Evolutionary conservation across 345 rosid species (phyloP), one percentile per base, ranked within the genome.

Genomic region (Salix viminalis): DNA sequence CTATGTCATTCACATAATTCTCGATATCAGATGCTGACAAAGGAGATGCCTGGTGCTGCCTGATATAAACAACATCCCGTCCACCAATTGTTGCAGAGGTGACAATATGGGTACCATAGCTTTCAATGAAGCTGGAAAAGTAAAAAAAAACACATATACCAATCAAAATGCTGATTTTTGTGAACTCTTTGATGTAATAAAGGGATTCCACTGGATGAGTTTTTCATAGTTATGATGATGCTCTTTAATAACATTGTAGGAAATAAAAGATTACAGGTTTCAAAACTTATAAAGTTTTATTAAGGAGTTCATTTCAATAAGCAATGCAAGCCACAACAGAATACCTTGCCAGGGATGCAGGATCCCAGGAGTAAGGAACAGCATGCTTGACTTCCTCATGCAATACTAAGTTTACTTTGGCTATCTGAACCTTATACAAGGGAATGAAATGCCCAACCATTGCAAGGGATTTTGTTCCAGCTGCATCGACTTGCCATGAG

Each of bases 361-460:
- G 97, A 87, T 96, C 99, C 99, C 99, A 96, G 1, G 97, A 85
- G 83, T 90, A 86, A 79, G 98, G 99, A 84, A 93, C 95, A 78
- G 97, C 92, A 19, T 60, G 90, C 76, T 85, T 89, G 75, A 93
- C 81, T 80, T 93, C 97, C 18, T 93, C 90, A 30, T 34, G 80
- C 60, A 91, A 79, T 76, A 84, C 83, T 77, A 96, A 75, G 77
- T 85, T 87, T 64, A 76, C 82, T 77, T 86, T 85, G 26, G 86
- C 82, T 79, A 93, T 68, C 69, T 88, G 86, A 67, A 96, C 94
- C 46, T 81, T 87, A 66, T 75, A 92, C 10, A 96, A 86, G 5
- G 91, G 92, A 67, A 93, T 87, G 80, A 92, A 82, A 78, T 85
- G 86, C 42, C 99, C 99, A 86, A 93, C 92, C 87, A 91, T 80